Conservation (phyloP, 371 early-diverging fungal species). For the Mortierella sp. region DNA sequence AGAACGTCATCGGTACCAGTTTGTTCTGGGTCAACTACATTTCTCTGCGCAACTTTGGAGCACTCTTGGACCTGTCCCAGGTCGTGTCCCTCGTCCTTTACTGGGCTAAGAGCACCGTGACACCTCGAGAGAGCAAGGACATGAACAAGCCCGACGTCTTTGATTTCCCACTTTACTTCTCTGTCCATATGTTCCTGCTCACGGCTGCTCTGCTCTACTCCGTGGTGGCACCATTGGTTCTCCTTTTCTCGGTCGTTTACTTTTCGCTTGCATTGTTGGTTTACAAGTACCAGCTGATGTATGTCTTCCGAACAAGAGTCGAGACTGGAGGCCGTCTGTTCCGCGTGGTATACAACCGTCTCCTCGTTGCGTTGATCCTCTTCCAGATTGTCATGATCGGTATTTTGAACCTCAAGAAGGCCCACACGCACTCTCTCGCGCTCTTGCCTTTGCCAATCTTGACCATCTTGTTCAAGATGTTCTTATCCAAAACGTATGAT, state of each 20-base stretch:
- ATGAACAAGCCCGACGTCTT: constrained; percentile 71
- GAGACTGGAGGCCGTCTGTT: constrained; percentile 85
- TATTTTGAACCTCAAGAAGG: constrained; percentile 61
- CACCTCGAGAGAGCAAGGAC: constrained; percentile 72
- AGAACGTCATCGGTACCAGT: constrained; percentile 58
- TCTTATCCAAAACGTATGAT: constrained; percentile 58
- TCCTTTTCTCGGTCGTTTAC: constrained; percentile 78
- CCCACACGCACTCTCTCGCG: constrained; percentile 58
- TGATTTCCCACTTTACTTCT: constrained; percentile 78
- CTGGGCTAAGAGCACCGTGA: constrained; percentile 55
- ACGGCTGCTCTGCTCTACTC: constrained; percentile 82
- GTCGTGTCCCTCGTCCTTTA: constrained; percentile 63
- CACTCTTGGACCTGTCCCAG: constrained; percentile 77
- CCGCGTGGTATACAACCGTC: constrained; percentile 80
- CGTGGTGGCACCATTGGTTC: constrained; percentile 79
- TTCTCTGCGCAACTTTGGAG: constrained; percentile 70
- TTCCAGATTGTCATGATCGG: constrained; percentile 79
- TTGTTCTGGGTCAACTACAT: constrained; percentile 80
- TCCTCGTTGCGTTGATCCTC: constrained; percentile 67
- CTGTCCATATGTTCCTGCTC: constrained; percentile 76
- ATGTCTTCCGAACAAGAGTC: constrained; percentile 71
- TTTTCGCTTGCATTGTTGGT: constrained; percentile 75
- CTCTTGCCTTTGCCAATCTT: constrained; percentile 71
- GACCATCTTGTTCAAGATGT: constrained; percentile 67
- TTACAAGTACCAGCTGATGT: constrained; percentile 81